Conservation (phyloP, 192 early-diverging fungal species). For the Coemansia sp. region DNA sequence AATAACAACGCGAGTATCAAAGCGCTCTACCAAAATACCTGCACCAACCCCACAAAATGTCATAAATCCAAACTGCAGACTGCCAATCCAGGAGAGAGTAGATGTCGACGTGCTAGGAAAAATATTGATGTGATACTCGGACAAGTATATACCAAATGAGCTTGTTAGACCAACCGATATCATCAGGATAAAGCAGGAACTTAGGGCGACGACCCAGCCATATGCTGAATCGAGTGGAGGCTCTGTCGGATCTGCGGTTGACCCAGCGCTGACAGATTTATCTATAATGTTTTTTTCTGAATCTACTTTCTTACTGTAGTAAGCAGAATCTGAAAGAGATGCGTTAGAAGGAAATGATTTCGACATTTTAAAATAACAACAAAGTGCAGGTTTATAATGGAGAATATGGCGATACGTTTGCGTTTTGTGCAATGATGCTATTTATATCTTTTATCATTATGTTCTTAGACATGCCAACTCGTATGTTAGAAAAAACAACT, state of each 20-base stretch:
- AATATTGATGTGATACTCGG: slow-evolving; percentile 20
- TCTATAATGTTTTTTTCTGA: neutral
- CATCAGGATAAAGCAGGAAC: slow-evolving; percentile 35
- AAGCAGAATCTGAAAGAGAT: too few relatives aligned
- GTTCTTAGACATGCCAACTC: too few relatives aligned
- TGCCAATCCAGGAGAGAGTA: slow-evolving; percentile 41
- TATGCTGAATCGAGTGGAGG: neutral
- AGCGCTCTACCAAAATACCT: slow-evolving; percentile 33
- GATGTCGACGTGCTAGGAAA: slow-evolving; percentile 26
- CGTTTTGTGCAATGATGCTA: too few relatives aligned
- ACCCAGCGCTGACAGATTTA: neutral
- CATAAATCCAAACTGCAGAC: slow-evolving; percentile 31
- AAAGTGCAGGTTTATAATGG: too few relatives aligned
- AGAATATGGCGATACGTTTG: too few relatives aligned
- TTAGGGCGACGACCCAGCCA: slow-evolving; percentile 33
- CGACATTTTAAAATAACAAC: too few relatives aligned
- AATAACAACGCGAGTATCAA: slow-evolving; percentile 11
- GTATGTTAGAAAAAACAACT: too few relatives aligned
- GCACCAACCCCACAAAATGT: slow-evolving; percentile 25
- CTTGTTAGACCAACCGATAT: slow-evolving; percentile 25
- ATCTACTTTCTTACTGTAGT: too few relatives aligned
- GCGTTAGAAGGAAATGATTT: too few relatives aligned
- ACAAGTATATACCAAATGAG: slow-evolving; percentile 30
- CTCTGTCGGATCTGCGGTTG: neutral
- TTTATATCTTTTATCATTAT: too few relatives aligned